Conservation (phyloP, 2,329 filamentous ascomycete species). For the Teratosphaeria pseudoeucalypti region DNA sequence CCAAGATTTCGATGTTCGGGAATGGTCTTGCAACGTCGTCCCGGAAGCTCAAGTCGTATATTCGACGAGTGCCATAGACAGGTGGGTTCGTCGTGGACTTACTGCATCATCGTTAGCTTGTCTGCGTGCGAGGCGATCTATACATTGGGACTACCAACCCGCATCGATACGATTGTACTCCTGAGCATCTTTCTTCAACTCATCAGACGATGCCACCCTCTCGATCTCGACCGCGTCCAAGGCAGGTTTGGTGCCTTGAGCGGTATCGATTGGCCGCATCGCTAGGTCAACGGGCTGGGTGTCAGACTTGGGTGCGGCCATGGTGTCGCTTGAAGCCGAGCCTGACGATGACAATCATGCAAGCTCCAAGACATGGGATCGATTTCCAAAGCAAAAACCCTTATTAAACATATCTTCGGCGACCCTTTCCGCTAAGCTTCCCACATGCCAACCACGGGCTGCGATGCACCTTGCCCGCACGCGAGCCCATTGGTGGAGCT, state of each 20-base stretch:
- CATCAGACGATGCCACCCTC: conserved; percentile 35
- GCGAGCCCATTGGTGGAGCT: not conserved
- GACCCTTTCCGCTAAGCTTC: not conserved
- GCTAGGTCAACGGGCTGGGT: not conserved
- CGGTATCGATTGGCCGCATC: not conserved
- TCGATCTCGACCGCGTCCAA: conserved; percentile 33
- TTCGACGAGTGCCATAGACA: no score
- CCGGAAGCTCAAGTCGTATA: no score
- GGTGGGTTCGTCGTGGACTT: not conserved
- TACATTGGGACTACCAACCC: not conserved
- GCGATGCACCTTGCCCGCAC: not conserved
- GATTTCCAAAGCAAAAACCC: not conserved
- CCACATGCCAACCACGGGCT: not conserved
- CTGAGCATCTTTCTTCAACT: conserved; percentile 40
- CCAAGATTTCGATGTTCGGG: not conserved
- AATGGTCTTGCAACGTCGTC: not conserved
- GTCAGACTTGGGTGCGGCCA: not conserved
- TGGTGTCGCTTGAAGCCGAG: not conserved
- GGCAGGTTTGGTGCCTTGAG: conserved; percentile 3
- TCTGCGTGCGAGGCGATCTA: not conserved
- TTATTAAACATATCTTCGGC: not conserved
- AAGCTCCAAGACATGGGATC: not conserved
- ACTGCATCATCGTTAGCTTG: not conserved
- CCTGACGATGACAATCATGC: not conserved
- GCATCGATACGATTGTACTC: conserved; percentile 52